Base-by-base conservation (phyloP, 495 filamentous ascomycete genomes). In the Aspergillus diversus region DNA sequence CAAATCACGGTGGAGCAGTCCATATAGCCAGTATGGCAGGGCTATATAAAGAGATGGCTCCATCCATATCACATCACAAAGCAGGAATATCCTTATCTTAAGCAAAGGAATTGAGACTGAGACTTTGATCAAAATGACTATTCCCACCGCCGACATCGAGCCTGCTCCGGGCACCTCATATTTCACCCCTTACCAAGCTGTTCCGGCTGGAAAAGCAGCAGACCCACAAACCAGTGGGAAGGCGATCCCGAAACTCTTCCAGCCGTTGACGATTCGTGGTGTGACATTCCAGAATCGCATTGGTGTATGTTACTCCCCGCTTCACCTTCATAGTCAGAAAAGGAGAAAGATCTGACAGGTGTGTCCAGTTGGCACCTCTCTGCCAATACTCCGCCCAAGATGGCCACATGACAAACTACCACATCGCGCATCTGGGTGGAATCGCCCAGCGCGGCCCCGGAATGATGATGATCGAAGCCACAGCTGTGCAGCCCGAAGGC, bases 381-480 rank as follows among this genome's bases (percentile, higher is more conserved):
- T 92, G 89, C 77, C 87, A 89, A 73, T 91, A 91, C 74, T 87
- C 83, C 16, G 86, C 86, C 21, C 71, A 88, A n/a, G 81, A 89
- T 64, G 87, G 87, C 52, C 81, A 84, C 60, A 76, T 84, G 65
- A 89, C 86, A 0, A 64, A 79, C 27, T 91, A 87, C 87, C 88
- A 91, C 74, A 75, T 84, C 15, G 77, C 83, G 9, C 80, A 85
- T 69, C 73, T 85, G 47, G 83, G 83, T 31, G 83, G 82, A 31
- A 87, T 89, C 59, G 80, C 84, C 34, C 77, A 80, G 61, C 83
- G 87, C 17, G 91, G 91, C 9, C 83, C 89, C 1, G 89, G 86
- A 1, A 76, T 92, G 12, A 71, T 86, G 49, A 86, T 92, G 64
- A 81, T 92, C 35, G 91, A 95, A 75, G 89, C 90, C 13, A 91